Base-by-base conservation (phyloP, 129 eudicot genomes). In the Sambucus nigra region DNA sequence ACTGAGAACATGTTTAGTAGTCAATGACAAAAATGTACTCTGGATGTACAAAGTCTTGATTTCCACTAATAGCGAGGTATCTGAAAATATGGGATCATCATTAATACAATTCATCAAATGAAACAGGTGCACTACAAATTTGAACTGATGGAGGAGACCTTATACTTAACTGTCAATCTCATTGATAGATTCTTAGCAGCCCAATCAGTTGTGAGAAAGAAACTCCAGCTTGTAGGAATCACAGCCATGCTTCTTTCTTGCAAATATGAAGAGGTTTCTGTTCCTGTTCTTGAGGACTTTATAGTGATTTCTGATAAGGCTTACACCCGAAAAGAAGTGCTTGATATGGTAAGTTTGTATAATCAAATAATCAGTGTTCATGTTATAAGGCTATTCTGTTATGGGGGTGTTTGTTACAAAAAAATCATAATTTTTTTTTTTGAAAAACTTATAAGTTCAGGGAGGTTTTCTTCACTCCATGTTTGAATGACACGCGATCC, bases 161-260 rank as follows among this genome's bases (percentile, higher is more conserved):
- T 92, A 17, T 92, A 86, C 51, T 73, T 92, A 33, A 92, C 95
- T 6, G 84, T 92, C 64, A 79, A 86, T 52, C 84, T 92, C 64
- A 86, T 92, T 16, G 96, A 92, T 66, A 70, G 95, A 40, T 92
- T 86, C 63, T 44, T 92, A 23, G 78, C 94, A 7, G 39, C 75
- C 15, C 71, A 72, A 16, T 27, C 84, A 0, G 80, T 86, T 0
- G 59, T 76, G 21, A 55, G 99, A 26, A 91, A 82, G 80, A 82
- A 92, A 51, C 78, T 92, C 12, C 99, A 92, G 61, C 85, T 92
- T n/a, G 95, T 86, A 27, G 99, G 99, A 18, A 73, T 92, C 11
- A 92, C 99, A 15, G 96, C 96, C 1, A 64, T 92, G 94, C 91
- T 92, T 44, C 73, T 91, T 0, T 95, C 99, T 1, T 79, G 94